Conservation (phyloP, 106 monocot genomes). For the Gastrodia elata region DNA sequence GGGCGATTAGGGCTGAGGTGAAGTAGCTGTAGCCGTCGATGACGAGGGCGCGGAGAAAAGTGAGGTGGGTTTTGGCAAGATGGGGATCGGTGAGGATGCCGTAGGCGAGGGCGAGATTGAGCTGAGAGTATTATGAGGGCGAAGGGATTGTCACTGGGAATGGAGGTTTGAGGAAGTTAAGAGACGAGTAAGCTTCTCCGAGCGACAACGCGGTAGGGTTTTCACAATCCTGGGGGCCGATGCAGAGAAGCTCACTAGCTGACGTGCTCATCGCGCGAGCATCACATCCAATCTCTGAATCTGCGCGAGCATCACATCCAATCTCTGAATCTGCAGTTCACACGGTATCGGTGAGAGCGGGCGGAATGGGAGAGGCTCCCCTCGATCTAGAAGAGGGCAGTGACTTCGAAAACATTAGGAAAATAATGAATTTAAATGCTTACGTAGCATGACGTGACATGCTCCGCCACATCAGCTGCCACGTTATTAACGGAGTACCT, state of each 20-base stretch:
- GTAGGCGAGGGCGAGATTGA: conserved; percentile 40
- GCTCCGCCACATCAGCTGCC: no score
- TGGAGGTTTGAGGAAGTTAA: conserved; percentile 41
- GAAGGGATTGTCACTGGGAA: conserved; percentile 37
- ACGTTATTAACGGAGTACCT: no score
- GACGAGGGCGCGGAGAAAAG: conserved; percentile 58
- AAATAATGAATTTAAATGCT: no score
- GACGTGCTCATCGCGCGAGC: conserved; percentile 13
- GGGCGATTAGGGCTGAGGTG: conserved; percentile 36
- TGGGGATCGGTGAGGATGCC: conserved; percentile 42
- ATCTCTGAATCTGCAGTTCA: no score
- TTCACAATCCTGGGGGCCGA: conserved; percentile 17
- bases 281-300: no score
- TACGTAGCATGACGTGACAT: no score
- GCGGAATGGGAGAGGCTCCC: no score
- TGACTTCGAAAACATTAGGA: no score
- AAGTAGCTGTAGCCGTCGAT: conserved; percentile 56
- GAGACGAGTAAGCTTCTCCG: conserved; percentile 29
- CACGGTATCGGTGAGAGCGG: no score
- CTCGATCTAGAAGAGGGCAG: no score
- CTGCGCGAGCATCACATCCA: no score
- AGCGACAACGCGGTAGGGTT: conserved; percentile 28
- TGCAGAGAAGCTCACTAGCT: conserved; percentile 17
- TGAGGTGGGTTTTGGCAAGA: conserved; percentile 32
- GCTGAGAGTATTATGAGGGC: conserved; percentile 33